Conservation (phyloP, 148 eudicot species). For the Chenopodium formosanum region DNA sequence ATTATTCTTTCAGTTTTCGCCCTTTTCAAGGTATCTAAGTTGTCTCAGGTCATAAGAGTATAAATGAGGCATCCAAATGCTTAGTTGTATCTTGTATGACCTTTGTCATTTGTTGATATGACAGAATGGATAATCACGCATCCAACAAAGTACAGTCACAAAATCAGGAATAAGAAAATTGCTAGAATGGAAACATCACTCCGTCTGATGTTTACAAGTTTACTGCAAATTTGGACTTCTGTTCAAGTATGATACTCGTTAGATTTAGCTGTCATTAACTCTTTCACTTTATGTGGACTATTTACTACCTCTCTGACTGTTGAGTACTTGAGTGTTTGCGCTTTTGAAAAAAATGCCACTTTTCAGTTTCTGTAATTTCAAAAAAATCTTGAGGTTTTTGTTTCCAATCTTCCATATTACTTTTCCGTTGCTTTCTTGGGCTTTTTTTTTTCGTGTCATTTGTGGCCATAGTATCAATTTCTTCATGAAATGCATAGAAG, state of each 20-base stretch:
- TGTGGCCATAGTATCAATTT: neutral
- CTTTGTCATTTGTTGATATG: neutral
- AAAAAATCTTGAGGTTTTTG: neutral
- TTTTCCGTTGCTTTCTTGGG: neutral
- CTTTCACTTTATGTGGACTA: neutral
- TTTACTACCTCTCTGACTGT: neutral
- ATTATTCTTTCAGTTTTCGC: neutral
- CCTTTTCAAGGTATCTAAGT: neutral
- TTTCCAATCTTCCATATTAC: no score
- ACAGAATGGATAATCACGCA: neutral
- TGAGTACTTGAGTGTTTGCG: no score
- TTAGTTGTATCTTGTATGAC: neutral
- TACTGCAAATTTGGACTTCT: neutral
- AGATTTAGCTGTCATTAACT: neutral
- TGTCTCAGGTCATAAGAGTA: neutral
- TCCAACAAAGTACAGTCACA: neutral
- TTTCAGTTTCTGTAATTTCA: neutral
- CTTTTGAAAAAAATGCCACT: neutral
- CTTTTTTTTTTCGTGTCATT: neutral
- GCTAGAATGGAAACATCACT: neutral
- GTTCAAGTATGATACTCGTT: neutral
- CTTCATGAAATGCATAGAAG: neutral
- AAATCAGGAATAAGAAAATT: neutral
- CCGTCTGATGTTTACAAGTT: neutral
- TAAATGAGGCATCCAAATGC: no score